Percentiles rank a stretch among this genome's conserved stretches.
These are phyloP conservation scores for Malassezia dermatis DNA, from an alignment of 1,284 basidiomycete genomes.

Conservation along the genomic window DNA sequence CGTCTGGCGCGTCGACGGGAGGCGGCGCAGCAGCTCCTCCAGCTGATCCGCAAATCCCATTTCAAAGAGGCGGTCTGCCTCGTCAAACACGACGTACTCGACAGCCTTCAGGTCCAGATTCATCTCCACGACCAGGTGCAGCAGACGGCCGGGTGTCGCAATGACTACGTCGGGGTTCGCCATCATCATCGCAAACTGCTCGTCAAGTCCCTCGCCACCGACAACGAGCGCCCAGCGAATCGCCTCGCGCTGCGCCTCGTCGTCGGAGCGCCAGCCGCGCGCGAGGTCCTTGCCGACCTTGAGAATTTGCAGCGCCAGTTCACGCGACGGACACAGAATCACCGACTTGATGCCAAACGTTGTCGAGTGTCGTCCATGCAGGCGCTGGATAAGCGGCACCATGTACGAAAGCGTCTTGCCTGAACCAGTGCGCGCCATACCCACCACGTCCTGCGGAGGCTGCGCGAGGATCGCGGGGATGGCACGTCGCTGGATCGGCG, in stretches of 20 bases:
- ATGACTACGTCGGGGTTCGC: conserved; percentile 63
- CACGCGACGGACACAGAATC: conserved; percentile 81
- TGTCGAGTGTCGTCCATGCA: conserved; percentile 68
- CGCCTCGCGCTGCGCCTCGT: conserved; percentile 53
- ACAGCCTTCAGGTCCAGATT: conserved; percentile 78
- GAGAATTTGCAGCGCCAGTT: conserved; percentile 84
- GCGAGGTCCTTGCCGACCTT: conserved; percentile 89
- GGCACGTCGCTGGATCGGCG: conserved; percentile 84
- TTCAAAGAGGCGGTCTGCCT: conserved; percentile 92
- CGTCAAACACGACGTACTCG: conserved; percentile 90
- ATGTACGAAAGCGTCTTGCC: conserved; percentile 97
- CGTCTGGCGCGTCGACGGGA: conserved; percentile 77
- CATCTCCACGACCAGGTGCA: conserved; percentile 95
- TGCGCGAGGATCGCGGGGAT: conserved; percentile 73
- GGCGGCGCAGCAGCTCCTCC: conserved; percentile 76
- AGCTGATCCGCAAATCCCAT: conserved; percentile 92
- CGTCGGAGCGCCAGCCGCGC: conserved; percentile 57
- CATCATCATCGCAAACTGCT: conserved; percentile 91
- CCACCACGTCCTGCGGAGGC: conserved; percentile 87
- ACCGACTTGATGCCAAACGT: conserved; percentile 76
- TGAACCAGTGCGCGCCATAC: conserved; percentile 96
- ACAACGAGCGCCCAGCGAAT: conserved; percentile 89
- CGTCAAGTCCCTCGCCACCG: conserved; percentile 87
- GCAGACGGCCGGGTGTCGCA: conserved; percentile 88
- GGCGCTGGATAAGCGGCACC: conserved; percentile 76